A percentile compares a stretch with the other conserved stretches of the same genome.
These are phyloP conservation scores for Xylariaceae sp. DNA, from an alignment of 2,329 filamentous ascomycete species.

Conservation along the genomic window DNA sequence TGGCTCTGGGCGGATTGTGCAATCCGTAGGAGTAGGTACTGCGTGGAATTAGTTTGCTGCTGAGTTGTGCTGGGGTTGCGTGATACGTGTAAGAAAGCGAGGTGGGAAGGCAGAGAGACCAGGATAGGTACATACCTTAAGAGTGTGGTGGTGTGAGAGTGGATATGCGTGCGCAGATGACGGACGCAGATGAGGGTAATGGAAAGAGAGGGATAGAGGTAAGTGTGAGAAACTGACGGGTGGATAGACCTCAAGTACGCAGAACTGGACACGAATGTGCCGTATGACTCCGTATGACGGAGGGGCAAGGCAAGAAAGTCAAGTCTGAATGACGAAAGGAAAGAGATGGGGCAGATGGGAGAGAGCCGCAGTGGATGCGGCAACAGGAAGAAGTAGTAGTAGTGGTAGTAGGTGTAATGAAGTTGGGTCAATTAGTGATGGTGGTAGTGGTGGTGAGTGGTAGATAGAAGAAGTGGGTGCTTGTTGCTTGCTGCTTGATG, in stretches of 20 bases:
- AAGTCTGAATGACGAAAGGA: not conserved
- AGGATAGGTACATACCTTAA: too few species aligned
- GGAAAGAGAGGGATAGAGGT: too few species aligned
- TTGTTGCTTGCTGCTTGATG: too few species aligned
- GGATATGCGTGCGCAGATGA: too few species aligned
- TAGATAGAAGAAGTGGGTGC: too few species aligned
- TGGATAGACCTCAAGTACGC: too few species aligned
- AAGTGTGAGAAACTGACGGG: too few species aligned
- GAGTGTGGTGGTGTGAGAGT: too few species aligned
- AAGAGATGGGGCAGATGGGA: not conserved
- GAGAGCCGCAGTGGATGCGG: constrained; percentile 1
- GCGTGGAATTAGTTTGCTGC: not conserved
- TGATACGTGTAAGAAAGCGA: constrained; percentile 3
- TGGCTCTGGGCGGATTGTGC: not conserved
- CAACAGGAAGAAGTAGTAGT: not conserved
- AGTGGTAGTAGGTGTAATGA: not conserved
- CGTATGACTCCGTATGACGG: not conserved
- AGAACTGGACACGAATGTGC: not conserved
- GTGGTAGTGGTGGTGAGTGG: not conserved
- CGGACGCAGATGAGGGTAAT: too few species aligned
- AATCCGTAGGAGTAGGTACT: not conserved
- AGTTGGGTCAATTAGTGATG: not conserved
- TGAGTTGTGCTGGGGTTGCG: too few species aligned
- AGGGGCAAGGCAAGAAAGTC: not conserved
- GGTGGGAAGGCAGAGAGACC: not conserved